Evolutionary conservation across 768 basidiomycete species (phyloP), one percentile per base, ranked within the genome.

Genomic region (Naganishia vaughanmartiniae): DNA sequence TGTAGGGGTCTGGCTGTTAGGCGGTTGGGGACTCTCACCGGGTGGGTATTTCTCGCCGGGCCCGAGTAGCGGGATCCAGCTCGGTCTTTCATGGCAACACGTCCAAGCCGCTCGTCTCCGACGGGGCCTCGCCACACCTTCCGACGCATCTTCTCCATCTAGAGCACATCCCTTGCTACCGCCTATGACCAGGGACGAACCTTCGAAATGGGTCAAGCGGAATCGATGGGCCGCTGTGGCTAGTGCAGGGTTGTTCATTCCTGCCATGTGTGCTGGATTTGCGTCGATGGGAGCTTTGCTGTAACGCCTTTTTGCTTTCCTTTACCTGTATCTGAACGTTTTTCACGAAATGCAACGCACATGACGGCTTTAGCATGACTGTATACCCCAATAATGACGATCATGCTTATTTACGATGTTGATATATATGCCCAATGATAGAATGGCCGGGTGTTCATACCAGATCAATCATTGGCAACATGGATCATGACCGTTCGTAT

Each of bases 1-100:
- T 67, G 19, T 31, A 73, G 72, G 72, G 72, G 69, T 70, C 30
- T 73, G 72, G 72, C 51, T 73, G 24, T 54, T 73, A 46, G 72
- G 72, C 24, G 72, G 72, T n/a, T 73, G 72, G 72, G 69, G 48
- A 24, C 66, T 73, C 14, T 70, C 72, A 3, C 69, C 72, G 14
- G 54, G 69, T n/a, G n/a, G n/a, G n/a, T n/a, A n/a, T n/a, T n/a
- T n/a, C n/a, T n/a, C 72, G 4, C 69, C 72, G 14, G 54, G 69
- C 12, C 69, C 7, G 17, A 15, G 42, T 42, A 55, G 14, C 33
- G 60, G 31, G 33, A 45, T 54, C 34, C 66, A 36, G 14, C 53
- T 56, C 36, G 66, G 54, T 34, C 66, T 55, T n/a, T 70, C 51
- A 5, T 65, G 48, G 69, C 57, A 54, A 45, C 70, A 54, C 51